phyloP scores from a whole-genome alignment of 192 early-diverging fungal species.

The Borealophlyctis nickersoniae region DNA sequence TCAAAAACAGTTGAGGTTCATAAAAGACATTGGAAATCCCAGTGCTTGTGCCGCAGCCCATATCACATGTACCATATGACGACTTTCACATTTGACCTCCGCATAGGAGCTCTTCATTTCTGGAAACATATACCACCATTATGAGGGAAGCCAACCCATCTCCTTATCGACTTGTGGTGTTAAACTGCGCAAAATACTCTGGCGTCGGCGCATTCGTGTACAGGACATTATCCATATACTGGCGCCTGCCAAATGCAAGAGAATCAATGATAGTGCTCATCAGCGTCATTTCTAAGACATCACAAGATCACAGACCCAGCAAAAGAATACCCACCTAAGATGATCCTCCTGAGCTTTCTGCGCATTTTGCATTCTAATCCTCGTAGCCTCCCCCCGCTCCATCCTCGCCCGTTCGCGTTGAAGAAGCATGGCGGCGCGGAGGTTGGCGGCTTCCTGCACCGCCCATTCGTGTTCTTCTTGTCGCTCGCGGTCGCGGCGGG shows the following conservation, averaged over 20 bases:
- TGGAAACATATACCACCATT: too few species aligned
- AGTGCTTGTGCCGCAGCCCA: too few species aligned
- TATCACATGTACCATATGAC: too few species aligned
- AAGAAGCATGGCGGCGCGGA: conserved; percentile 40
- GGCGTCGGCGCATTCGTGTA: conserved; percentile 54
- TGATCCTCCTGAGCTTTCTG: conserved; percentile 40
- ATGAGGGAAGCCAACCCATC: too few species aligned
- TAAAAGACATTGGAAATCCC: too few species aligned
- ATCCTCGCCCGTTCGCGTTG: conserved; percentile 40
- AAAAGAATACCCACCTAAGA: conserved; percentile 25
- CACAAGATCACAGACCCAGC: too few species aligned
- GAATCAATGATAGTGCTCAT: not conserved
- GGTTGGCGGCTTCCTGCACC: conserved; percentile 36
- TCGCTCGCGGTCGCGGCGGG: conserved; percentile 19
- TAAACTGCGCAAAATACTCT: conserved; percentile 53
- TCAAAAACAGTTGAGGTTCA: too few species aligned
- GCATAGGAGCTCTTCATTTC: too few species aligned
- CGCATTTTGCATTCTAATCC: conserved; percentile 38
- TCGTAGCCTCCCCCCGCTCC: conserved; percentile 28
- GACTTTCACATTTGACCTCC: too few species aligned
- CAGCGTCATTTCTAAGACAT: not conserved
- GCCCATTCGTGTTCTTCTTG: conserved; percentile 36
- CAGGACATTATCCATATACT: conserved; percentile 48
- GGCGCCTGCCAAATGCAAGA: conserved; percentile 23
- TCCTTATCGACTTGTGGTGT: conserved; percentile 42